Conservation (phyloP, 371 early-diverging fungal genomes). For the Encephalitozoon intestinalis region DNA sequence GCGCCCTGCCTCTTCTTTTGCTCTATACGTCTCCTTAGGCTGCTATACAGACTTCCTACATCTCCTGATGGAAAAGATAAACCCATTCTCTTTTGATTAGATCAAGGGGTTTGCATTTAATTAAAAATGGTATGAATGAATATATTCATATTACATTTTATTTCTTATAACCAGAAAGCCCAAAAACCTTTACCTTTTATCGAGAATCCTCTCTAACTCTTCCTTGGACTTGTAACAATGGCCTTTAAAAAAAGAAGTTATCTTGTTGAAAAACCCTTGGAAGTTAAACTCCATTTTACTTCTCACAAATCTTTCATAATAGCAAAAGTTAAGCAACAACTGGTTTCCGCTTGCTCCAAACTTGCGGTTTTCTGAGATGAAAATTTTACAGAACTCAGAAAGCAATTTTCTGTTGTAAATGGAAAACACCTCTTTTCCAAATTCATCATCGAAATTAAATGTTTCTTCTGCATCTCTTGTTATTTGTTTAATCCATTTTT, state of each 20-base stretch:
- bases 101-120: neutral
- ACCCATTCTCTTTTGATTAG: neutral
- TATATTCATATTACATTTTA: neutral
- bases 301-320: slow-evolving; percentile 11
- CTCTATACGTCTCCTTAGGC: neutral
- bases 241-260: neutral
- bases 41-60: neutral
- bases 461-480: slow-evolving; percentile 24
- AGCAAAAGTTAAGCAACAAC: slow-evolving; percentile 28
- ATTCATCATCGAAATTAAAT: slow-evolving; percentile 7
- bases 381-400: slow-evolving; percentile 35
- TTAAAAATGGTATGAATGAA: neutral
- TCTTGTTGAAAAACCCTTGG: neutral
- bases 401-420: slow-evolving; percentile 31
- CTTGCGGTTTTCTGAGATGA: slow-evolving; percentile 19
- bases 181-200: neutral
- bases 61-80: neutral
- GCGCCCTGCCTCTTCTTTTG: neutral
- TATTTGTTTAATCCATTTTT: slow-evolving; percentile 38
- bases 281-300: slow-evolving; percentile 10
- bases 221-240: neutral
- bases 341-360: slow-evolving; percentile 42
- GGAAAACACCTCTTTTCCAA: slow-evolving; percentile 12
- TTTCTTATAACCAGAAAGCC: neutral
- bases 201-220: slow-evolving; percentile 6